Evolutionary conservation across 2,329 filamentous ascomycete species (phyloP).

Genomic region (Cercospora sesami): DNA sequence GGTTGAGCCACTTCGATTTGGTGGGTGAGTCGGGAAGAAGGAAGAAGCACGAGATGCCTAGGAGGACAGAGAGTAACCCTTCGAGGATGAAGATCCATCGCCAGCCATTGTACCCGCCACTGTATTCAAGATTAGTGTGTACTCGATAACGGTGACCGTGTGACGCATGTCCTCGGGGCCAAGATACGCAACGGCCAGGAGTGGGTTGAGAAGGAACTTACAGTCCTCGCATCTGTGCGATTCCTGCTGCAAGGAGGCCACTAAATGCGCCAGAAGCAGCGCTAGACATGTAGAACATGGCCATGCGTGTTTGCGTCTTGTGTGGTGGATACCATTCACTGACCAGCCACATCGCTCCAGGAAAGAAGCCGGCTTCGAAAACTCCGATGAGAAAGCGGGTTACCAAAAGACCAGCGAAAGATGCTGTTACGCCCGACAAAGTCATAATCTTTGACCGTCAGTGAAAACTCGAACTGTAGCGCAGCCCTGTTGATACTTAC

Average conservation of each 20-base stretch:
- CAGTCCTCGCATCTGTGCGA: constrained; percentile 42
- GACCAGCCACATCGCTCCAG: constrained; percentile 39
- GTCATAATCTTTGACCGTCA: constrained; percentile 18
- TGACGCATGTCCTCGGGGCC: background rate
- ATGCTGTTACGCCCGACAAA: constrained; percentile 65
- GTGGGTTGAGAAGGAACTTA: background rate
- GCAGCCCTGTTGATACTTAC: background rate
- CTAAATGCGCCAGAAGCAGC: constrained; percentile 30
- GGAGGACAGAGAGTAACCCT: constrained; percentile 57
- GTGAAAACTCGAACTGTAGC: background rate
- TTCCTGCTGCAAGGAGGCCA: constrained; percentile 30
- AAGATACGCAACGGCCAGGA: too few species aligned
- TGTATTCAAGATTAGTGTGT: background rate
- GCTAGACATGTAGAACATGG: constrained; percentile 26
- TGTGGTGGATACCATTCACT: constrained; percentile 30
- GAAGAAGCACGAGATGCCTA: constrained; percentile 55
- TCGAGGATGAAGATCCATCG: constrained; percentile 50
- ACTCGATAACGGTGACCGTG: too few species aligned
- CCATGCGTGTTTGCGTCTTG: constrained; percentile 27
- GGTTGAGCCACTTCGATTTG: constrained; percentile 59
- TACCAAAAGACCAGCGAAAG: constrained; percentile 68
- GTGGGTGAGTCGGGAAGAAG: constrained; percentile 53
- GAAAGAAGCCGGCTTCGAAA: constrained; percentile 66
- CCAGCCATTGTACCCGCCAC: constrained; percentile 43
- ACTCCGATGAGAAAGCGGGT: constrained; percentile 80